These are phyloP conservation scores for Brassica juncea DNA, from an alignment of 345 rosid species.

Conservation along the genomic window DNA sequence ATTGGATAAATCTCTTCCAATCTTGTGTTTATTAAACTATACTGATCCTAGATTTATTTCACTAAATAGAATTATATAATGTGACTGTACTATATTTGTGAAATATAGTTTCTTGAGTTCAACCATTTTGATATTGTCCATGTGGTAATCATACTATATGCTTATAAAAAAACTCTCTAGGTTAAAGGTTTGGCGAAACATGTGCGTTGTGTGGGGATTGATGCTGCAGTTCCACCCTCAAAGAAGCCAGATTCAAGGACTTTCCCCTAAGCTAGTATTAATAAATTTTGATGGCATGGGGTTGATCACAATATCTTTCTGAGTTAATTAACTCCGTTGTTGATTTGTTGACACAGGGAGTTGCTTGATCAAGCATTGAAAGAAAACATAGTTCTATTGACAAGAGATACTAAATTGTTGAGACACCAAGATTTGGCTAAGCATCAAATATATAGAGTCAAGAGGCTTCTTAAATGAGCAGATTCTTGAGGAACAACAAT, in stretches of 20 bases:
- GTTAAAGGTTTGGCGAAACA: conserved; percentile 97
- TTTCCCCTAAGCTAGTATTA: background rate
- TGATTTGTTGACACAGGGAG: conserved; percentile 51
- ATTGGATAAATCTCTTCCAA: background rate
- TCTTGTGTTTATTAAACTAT: background rate
- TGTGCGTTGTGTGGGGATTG: conserved; percentile 86
- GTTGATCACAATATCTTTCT: background rate
- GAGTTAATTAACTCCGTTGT: background rate
- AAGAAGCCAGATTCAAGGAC: conserved; percentile 78
- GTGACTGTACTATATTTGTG: no score
- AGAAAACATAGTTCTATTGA: conserved; percentile 79
- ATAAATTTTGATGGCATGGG: background rate
- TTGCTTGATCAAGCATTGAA: conserved; percentile 73
- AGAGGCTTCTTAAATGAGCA: conserved; percentile 86
- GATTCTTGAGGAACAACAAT: conserved; percentile 68
- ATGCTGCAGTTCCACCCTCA: conserved; percentile 75
- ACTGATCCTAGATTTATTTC: background rate
- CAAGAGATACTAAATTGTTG: conserved; percentile 85
- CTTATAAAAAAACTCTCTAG: conserved; percentile 43
- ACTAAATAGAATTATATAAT: background rate
- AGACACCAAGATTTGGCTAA: conserved; percentile 73
- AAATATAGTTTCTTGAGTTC: no score
- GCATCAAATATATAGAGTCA: conserved; percentile 78
- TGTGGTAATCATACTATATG: conserved; percentile 1
- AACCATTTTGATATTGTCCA: no score